Conservation (phyloP, 352 stramenopile species). For the Thalassiosira mediterranea region DNA sequence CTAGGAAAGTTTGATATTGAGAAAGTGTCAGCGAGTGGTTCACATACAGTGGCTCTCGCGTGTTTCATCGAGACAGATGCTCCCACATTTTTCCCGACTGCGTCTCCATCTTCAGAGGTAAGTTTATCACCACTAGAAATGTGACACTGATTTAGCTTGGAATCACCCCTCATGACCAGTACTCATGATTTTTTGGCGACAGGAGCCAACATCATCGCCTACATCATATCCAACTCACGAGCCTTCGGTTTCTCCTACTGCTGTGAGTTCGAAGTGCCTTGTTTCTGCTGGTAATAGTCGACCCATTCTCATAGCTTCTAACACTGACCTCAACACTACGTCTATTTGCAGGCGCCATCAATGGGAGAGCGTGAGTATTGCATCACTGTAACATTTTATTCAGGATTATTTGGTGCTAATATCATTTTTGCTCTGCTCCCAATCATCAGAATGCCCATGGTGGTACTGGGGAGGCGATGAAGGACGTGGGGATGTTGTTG, state of each 20-base stretch:
- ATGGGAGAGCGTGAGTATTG: background rate
- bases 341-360: background rate
- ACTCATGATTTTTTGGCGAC: conserved; percentile 11
- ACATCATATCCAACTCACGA: conserved; percentile 13
- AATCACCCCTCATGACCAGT: too few relatives aligned
- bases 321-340: too few relatives aligned
- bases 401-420: too few relatives aligned
- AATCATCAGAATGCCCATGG: conserved; percentile 16
- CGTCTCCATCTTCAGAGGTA: background rate
- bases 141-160: too few relatives aligned
- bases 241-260: too few relatives aligned
- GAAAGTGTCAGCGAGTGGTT: conserved; percentile 36
- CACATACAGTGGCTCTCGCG: conserved; percentile 28
- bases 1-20: conserved; percentile 1
- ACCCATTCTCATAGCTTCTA: too few relatives aligned
- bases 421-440: background rate
- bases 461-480: conserved; percentile 42
- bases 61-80: conserved; percentile 2
- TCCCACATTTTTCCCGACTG: background rate
- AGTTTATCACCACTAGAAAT: too few relatives aligned
- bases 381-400: background rate
- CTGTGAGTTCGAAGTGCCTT: too few relatives aligned
- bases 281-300: too few relatives aligned
- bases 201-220: too few relatives aligned
- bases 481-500: conserved; percentile 14